Base-by-base conservation (phyloP, 345 rosid genomes). In the Pelargonium nanum region DNA sequence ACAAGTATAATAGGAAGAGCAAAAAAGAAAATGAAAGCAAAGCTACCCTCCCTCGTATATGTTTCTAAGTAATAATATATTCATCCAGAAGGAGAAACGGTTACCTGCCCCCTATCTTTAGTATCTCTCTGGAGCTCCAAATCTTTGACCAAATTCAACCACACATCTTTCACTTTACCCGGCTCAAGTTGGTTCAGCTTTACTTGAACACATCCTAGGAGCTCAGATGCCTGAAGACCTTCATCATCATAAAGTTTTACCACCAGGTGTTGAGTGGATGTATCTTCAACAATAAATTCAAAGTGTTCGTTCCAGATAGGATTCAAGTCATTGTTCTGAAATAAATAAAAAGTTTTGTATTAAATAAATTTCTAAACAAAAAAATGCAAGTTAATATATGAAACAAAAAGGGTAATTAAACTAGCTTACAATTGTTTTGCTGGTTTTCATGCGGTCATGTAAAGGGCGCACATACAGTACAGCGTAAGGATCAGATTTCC, bases 241-340 rank as follows among this genome's bases (percentile, higher is more conserved):
- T 94, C 99, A 59, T 90, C 91, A 69, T 94, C 99, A 68, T 78
- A 90, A 69, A 94, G 63, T 73, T 77, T 88, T 55, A 90, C 91
- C 66, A 85, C 85, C 82, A 94, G 69, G 76, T 90, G 96, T 67
- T 94, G 99, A 51, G 99, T 90, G 58, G 95, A 74, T 22, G 78
- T 78, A 66, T 94, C 99, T 75, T 94, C 99, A 10, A 94, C 81
- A 58, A 81, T 70, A 69, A 94, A 94, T 64, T 88, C 96, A 62
- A 80, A 90, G 73, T 94, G 97, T 65, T 94, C 99, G 69, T 94
- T 94, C 99, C 99, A 94, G 60, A 94, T 78, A 57, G 99, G 99
- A 78, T 86, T 94, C 70, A 94, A 74, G 19, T 90, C 96, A 69
- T 94, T 94, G 80, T 80, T 94, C 99, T 90, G 85, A 34, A 56